Conservation (phyloP, 2,329 filamentous ascomycete genomes). For the Xylariaceae sp. region DNA sequence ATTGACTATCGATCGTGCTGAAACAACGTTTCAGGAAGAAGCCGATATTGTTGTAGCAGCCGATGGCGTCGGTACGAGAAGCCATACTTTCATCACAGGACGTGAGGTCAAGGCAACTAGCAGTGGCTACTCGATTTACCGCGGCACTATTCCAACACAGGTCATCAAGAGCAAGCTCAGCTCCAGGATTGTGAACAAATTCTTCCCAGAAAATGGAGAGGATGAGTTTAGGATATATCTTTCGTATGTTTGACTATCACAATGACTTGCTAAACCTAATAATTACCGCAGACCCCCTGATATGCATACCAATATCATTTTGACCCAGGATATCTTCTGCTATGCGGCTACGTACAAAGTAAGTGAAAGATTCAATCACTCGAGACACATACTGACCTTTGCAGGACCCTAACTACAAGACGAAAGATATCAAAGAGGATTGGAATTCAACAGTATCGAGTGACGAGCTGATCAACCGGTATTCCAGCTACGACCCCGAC, state of each 20-base stretch:
- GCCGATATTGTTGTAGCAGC: conserved; percentile 32
- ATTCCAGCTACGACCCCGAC: neutral
- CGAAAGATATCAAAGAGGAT: conserved; percentile 9
- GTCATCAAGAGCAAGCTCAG: neutral
- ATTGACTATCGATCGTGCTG: conserved; percentile 12
- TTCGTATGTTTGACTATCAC: neutral
- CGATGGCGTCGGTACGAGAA: conserved; percentile 31
- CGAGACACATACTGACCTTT: neutral
- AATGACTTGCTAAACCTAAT: neutral
- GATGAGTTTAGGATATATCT: neutral
- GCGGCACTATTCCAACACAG: conserved; percentile 16
- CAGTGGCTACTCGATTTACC: conserved; percentile 26
- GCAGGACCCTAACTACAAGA: neutral
- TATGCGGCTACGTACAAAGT: conserved; percentile 2
- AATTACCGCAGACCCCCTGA: neutral
- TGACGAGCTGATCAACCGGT: neutral
- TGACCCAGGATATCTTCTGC: conserved; percentile 4
- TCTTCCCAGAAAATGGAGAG: neutral
- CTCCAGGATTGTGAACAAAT: neutral
- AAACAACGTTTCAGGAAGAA: conserved; percentile 14
- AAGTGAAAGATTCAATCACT: neutral
- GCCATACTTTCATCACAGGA: conserved; percentile 20
- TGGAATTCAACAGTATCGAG: neutral
- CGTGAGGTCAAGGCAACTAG: conserved; percentile 19
- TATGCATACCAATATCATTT: neutral